A percentile compares a stretch with the other conserved stretches of the same genome.
Evolutionary conservation across 257 asterid genomes (phyloP).

Genomic region (Nicotiana attenuata): DNA sequence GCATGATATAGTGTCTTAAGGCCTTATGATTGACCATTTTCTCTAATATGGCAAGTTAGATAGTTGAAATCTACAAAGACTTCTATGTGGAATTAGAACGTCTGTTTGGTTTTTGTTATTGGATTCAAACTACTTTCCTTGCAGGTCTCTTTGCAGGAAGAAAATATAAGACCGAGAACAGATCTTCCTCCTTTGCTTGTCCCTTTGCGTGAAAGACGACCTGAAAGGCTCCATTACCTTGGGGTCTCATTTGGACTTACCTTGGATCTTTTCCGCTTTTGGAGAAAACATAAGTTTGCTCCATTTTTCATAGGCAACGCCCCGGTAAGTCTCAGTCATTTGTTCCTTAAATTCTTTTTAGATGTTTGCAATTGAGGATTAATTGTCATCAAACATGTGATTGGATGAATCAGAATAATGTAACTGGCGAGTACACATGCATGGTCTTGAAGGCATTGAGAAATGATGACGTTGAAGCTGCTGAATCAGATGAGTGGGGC

Average conservation of each 20-base stretch:
- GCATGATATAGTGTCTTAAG: background rate
- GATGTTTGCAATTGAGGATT: slow-evolving; percentile 5
- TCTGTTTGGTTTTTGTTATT: background rate
- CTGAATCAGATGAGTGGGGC: slow-evolving; percentile 55
- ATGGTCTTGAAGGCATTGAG: slow-evolving; percentile 80
- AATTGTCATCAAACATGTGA: slow-evolving; percentile 8
- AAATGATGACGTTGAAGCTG: slow-evolving; percentile 67
- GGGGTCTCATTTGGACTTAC: slow-evolving; percentile 97
- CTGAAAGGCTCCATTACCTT: slow-evolving; percentile 87
- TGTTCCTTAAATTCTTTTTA: background rate
- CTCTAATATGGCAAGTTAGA: background rate
- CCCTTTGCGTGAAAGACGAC: slow-evolving; percentile 72
- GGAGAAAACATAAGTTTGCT: slow-evolving; percentile 88
- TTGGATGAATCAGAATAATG: slow-evolving; percentile 44
- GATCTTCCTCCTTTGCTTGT: slow-evolving; percentile 89
- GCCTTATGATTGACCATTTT: background rate
- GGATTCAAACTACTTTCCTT: slow-evolving; percentile 5
- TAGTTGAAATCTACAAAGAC: background rate
- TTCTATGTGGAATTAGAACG: background rate
- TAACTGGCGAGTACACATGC: slow-evolving; percentile 91
- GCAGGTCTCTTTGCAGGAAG: slow-evolving; percentile 85
- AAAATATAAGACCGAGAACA: slow-evolving; percentile 63
- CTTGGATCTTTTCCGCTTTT: slow-evolving; percentile 79
- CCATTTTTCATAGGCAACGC: slow-evolving; percentile 75
- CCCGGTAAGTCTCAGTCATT: slow-evolving; percentile 46